These are phyloP conservation scores for Camellia japonica DNA, from an alignment of 148 eudicot genomes.

Conservation along the genomic window DNA sequence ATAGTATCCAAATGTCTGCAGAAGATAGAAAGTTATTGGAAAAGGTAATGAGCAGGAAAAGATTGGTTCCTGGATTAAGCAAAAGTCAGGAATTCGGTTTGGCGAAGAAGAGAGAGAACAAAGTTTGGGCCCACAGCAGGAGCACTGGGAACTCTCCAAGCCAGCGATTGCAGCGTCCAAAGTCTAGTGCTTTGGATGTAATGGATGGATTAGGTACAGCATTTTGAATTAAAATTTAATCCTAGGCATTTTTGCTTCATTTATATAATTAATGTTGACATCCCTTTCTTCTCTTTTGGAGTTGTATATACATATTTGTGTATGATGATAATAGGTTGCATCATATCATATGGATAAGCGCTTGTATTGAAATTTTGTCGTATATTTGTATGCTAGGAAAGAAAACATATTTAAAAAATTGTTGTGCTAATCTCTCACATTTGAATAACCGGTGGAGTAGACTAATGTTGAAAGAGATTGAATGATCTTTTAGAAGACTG, in stretches of 20 bases:
- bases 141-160: slow-evolving; percentile 73
- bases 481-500: no score
- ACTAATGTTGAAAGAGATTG: no score
- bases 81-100: slow-evolving; percentile 77
- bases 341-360: neutral
- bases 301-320: neutral
- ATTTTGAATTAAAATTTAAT: slow-evolving; percentile 22
- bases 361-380: neutral
- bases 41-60: slow-evolving; percentile 45
- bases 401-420: no score
- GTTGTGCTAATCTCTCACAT: no score
- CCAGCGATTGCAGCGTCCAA: slow-evolving; percentile 24
- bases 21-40: slow-evolving; percentile 69
- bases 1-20: slow-evolving; percentile 35
- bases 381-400: no score
- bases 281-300: neutral
- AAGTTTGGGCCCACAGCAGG: slow-evolving; percentile 52
- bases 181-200: slow-evolving; percentile 47
- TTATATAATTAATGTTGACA: slow-evolving; percentile 8
- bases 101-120: slow-evolving; percentile 27
- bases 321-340: neutral
- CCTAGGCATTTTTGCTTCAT: neutral
- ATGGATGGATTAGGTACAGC: slow-evolving; percentile 53
- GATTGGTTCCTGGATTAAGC: slow-evolving; percentile 53
- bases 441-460: no score